Evolutionary conservation across 805 yeast genomes (phyloP).

Genomic region (Zygoascus flipseniorum): DNA sequence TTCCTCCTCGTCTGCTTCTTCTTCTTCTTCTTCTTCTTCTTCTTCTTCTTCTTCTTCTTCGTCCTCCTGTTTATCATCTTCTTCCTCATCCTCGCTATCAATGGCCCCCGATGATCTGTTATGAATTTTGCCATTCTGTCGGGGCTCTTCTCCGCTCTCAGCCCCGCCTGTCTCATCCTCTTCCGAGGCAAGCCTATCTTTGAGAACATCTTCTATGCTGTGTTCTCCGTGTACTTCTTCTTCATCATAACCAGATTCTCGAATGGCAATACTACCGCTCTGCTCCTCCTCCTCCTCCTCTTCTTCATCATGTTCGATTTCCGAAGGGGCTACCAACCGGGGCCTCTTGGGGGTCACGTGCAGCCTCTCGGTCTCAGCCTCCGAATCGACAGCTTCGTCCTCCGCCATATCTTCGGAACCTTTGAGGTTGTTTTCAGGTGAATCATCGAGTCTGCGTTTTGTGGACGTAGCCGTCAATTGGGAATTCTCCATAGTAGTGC

Average conservation of each 20-base stretch:
- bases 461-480: not conserved
- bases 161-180: not conserved
- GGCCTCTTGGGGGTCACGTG: conserved; percentile 31
- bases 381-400: conserved; percentile 41
- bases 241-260: not conserved
- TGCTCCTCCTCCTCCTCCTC: conserved; percentile 15
- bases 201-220: not conserved
- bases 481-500: not conserved
- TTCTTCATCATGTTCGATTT: conserved; percentile 11
- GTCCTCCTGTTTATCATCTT: not conserved
- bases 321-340: conserved; percentile 10
- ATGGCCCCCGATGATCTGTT: not conserved
- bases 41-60: conserved; percentile 7
- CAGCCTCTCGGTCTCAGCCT: conserved; percentile 89
- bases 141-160: not conserved
- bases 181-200: not conserved
- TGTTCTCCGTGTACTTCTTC: not conserved
- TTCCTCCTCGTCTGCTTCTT: conserved; percentile 12
- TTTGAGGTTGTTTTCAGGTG: not conserved
- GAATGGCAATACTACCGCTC: not conserved
- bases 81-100: not conserved
- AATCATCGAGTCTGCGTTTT: not conserved
- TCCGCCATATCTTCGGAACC: not conserved
- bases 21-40: conserved; percentile 18
- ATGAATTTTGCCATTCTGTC: not conserved